These are phyloP conservation scores for Ensete ventricosum DNA, from an alignment of 176 grass and related monocot genomes.

Conservation along the genomic window DNA sequence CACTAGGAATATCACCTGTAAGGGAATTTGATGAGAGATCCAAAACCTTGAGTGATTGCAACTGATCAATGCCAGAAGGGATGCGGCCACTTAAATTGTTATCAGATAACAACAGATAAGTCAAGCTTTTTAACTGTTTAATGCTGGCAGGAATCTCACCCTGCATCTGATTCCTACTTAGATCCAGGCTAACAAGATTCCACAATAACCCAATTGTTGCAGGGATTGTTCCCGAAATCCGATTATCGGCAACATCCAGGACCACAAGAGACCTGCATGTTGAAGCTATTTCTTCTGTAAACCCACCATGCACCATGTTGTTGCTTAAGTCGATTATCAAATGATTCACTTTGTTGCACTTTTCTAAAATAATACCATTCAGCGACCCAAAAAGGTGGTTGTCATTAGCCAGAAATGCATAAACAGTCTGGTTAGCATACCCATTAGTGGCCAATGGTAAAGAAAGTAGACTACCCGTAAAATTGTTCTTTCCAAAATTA, in stretches of 20 bases:
- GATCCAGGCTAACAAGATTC: conserved; percentile 48
- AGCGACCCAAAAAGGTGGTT: conserved; percentile 60
- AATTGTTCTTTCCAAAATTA: conserved; percentile 73
- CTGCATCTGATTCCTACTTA: conserved; percentile 57
- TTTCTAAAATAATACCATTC: conserved; percentile 49
- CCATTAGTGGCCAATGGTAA: conserved; percentile 43
- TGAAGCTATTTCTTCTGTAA: conserved; percentile 34
- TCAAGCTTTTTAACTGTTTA: conserved; percentile 46
- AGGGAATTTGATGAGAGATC: conserved; percentile 88
- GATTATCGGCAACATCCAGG: conserved; percentile 66
- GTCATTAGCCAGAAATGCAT: conserved; percentile 48
- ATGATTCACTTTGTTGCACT: conserved; percentile 45
- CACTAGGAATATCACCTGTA: conserved; percentile 46
- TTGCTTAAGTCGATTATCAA: conserved; percentile 41
- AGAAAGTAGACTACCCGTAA: conserved; percentile 40
- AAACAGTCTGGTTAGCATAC: conserved; percentile 38
- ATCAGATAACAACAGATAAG: conserved; percentile 58
- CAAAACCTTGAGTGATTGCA: conserved; percentile 58
- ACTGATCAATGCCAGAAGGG: conserved; percentile 41
- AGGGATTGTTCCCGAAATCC: conserved; percentile 63
- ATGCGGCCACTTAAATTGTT: conserved; percentile 64
- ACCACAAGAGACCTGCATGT: conserved; percentile 54
- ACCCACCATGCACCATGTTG: conserved; percentile 50
- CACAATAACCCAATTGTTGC: conserved; percentile 46
- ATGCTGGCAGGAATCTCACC: conserved; percentile 59